Evolutionary conservation across 2,329 filamentous ascomycete species (phyloP).

Genomic region (Pyrenophora graminea): DNA sequence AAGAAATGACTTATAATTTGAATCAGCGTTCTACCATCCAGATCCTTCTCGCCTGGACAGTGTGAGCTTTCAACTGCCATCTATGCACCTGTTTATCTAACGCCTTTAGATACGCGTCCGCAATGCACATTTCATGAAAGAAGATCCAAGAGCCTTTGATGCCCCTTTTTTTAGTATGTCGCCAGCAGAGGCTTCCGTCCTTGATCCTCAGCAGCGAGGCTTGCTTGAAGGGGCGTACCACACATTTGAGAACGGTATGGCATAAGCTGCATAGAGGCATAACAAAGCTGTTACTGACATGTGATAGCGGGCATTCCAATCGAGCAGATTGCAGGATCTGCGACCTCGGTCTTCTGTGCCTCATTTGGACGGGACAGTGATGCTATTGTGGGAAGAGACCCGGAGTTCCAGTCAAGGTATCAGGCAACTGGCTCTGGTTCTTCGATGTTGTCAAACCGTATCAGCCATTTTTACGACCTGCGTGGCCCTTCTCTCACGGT

Average conservation of each 20-base stretch:
- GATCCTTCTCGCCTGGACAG: not conserved
- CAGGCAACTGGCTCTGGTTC: conserved; percentile 4
- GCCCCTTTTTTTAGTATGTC: not conserved
- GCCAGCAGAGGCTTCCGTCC: not conserved
- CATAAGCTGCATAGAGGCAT: too few species aligned
- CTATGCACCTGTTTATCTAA: not conserved
- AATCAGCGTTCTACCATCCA: not conserved
- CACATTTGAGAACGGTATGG: conserved; percentile 1
- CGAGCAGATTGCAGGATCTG: not conserved
- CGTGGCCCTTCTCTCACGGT: conserved; percentile 26
- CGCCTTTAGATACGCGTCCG: not conserved
- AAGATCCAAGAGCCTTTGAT: not conserved
- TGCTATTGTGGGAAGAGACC: not conserved
- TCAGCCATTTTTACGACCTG: conserved; percentile 30
- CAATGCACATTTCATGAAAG: not conserved
- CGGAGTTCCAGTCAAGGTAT: not conserved
- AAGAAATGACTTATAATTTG: not conserved
- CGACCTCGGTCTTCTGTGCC: not conserved
- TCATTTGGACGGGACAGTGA: not conserved
- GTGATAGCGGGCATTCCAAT: not conserved
- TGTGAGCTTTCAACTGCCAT: conserved; percentile 7
- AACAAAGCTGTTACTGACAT: too few species aligned
- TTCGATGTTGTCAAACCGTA: conserved; percentile 18
- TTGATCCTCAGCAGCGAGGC: not conserved
- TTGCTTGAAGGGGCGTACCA: not conserved